These are phyloP conservation scores for Chrysopogon serrulatus DNA, from an alignment of 176 grass and related monocot genomes.

Conservation along the genomic window DNA sequence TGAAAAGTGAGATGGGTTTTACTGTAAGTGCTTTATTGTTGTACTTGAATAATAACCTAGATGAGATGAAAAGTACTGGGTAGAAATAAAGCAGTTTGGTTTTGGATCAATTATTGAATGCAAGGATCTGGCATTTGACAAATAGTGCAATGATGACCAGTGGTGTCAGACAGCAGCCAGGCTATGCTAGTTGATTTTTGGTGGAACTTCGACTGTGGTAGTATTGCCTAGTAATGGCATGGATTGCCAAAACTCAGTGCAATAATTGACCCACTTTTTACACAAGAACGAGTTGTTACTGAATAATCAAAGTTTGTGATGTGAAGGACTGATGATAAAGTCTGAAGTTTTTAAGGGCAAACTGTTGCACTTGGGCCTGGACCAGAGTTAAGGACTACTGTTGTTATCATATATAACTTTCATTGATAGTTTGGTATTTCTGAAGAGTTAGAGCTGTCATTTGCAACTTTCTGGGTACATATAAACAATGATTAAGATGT, in stretches of 20 bases:
- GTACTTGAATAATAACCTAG: not conserved
- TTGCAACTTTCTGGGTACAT: not conserved
- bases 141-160: not conserved
- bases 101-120: not conserved
- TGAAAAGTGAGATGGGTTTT: not conserved
- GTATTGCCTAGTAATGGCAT: not conserved
- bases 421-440: no score
- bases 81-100: not conserved
- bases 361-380: not conserved
- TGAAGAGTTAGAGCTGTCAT: not conserved
- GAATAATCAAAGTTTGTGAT: not conserved
- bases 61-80: not conserved
- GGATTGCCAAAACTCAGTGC: not conserved
- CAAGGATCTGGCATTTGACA: not conserved
- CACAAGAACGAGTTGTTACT: not conserved
- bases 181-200: not conserved
- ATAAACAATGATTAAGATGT: not conserved
- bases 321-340: not conserved
- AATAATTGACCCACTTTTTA: not conserved
- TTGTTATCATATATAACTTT: not conserved
- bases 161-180: not conserved
- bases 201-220: not conserved
- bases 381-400: not conserved
- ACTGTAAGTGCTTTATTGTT: no score
- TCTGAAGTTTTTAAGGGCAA: not conserved